These are phyloP conservation scores for Populus tremula DNA, from an alignment of 345 rosid genomes.

Conservation along the genomic window DNA sequence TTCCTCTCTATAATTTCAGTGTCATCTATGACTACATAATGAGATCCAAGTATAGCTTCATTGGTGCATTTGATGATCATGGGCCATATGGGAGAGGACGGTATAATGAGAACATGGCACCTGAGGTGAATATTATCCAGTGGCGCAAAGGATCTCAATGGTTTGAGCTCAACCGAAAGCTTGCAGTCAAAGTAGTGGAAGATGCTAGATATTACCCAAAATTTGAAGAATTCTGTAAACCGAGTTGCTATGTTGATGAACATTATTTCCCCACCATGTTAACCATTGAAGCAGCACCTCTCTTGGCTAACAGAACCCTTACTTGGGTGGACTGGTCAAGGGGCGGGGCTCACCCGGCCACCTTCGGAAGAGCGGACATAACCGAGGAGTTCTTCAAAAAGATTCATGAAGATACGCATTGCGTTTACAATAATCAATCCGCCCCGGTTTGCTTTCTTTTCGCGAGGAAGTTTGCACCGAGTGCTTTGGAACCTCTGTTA, in stretches of 20 bases:
- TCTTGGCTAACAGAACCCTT: slow-evolving; percentile 74
- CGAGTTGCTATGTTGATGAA: slow-evolving; percentile 91
- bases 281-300: slow-evolving; percentile 56
- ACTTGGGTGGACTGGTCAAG: slow-evolving; percentile 99
- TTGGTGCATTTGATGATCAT: slow-evolving; percentile 85
- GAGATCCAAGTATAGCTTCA: slow-evolving; percentile 66
- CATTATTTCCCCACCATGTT: slow-evolving; percentile 96
- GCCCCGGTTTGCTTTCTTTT: slow-evolving; percentile 57
- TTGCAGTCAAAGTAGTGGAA: slow-evolving; percentile 62
- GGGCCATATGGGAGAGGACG: slow-evolving; percentile 90
- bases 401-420: slow-evolving; percentile 37
- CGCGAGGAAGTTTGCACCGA: slow-evolving; percentile 83
- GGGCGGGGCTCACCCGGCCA: slow-evolving; percentile 92
- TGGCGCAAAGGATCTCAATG: slow-evolving; percentile 98
- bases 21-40: slow-evolving; percentile 58
- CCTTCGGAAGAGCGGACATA: slow-evolving; percentile 70
- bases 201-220: slow-evolving; percentile 62
- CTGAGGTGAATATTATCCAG: slow-evolving; percentile 63
- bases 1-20: slow-evolving; percentile 79
- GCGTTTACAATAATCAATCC: slow-evolving; percentile 56
- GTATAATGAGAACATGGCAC: slow-evolving; percentile 67
- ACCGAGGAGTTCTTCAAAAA: slow-evolving; percentile 59
- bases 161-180: slow-evolving; percentile 80
- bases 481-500: slow-evolving; percentile 65
- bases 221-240: slow-evolving; percentile 70